Conservation (phyloP, 345 rosid species). For the Salix suchowensis region DNA sequence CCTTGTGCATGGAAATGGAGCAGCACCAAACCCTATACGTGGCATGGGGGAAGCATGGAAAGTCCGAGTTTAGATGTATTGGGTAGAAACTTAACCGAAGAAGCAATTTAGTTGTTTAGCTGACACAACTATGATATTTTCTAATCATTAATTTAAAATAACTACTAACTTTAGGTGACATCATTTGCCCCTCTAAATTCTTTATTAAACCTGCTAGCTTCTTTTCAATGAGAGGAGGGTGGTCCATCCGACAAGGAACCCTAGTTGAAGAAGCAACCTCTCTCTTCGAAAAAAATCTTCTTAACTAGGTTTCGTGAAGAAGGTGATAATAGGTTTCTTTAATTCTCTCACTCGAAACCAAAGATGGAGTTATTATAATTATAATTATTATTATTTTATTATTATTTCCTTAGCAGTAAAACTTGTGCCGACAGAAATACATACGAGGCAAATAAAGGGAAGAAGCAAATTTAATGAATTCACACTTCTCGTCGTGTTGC, state of each 20-base stretch:
- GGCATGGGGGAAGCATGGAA: constrained; percentile 40
- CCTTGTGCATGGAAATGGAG: constrained; percentile 31
- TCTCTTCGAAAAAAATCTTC: neutral
- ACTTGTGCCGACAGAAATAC: constrained; percentile 26
- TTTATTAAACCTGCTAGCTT: constrained; percentile 24
- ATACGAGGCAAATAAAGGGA: constrained; percentile 24
- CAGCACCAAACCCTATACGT: constrained; percentile 20
- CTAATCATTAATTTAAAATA: constrained; percentile 6
- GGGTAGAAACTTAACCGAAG: constrained; percentile 69
- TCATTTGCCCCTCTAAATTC: constrained; percentile 29
- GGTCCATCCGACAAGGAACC: constrained; percentile 56
- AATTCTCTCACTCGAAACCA: neutral
- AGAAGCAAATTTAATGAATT: neutral
- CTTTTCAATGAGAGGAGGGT: constrained; percentile 16
- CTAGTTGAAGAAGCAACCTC: constrained; percentile 46
- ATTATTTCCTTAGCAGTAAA: constrained; percentile 17
- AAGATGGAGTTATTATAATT: neutral
- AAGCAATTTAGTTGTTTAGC: constrained; percentile 72
- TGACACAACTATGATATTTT: constrained; percentile 32
- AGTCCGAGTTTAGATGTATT: constrained; percentile 67
- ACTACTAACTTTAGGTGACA: constrained; percentile 25
- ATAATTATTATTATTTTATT: neutral
- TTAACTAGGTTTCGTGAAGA: constrained; percentile 25
- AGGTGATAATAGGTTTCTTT: constrained; percentile 9
- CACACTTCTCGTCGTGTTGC: constrained; percentile 14